Base-by-base conservation (phyloP, 1,284 basidiomycete species). In the Rhodotorula sp. region DNA sequence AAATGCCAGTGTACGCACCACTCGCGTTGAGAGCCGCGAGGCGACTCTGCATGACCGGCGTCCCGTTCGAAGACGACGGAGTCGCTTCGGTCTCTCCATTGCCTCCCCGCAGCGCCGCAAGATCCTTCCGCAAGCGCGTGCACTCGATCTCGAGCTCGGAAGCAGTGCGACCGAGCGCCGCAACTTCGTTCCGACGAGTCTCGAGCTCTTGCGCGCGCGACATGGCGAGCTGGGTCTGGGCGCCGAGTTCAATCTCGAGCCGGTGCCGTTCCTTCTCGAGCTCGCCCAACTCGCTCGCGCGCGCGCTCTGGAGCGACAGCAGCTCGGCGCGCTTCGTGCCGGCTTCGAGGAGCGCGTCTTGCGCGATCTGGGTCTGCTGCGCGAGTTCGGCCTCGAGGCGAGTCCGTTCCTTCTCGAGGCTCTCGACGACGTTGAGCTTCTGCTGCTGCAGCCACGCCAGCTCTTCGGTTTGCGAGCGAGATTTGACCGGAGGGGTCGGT, bases 171-270 rank as follows among this genome's bases (percentile, higher is more conserved):
- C n/a, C 62, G n/a, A 52, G 51, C 20, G 8, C 23, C 2, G 34
- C 34, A n/a, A 43, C 51, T 31, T 49, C 49, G 6, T 63, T 49
- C 51, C 62, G 62, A 34, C 51, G 49, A 49, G 31, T 26, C 29
- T 63, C 62, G 34, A 63, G 49, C 51, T 63, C 62, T 5, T 49
- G 34, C n/a, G 62, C 62, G 23, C 62, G 49, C 62, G 51, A 21
- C 34, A 43, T 3, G 3, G 62, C 62, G 5, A 63, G 62, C 39
- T 51, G 31, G 14, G 62, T 51, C 51, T 63, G 62, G n/a, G 62
- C 34, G 34, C 62, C 62, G 15, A 63, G 51, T 34, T 63, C 62
- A 39, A 63, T 34, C 62, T 63, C 62, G 62, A 63, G 62, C 15
- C 62, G 51, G 34, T 63, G 51, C 26, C 51, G 49, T 39, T 63